A percentile compares a stretch with the other conserved stretches of the same genome.
Conservation (phyloP, 441 rosid genomes). For the Erodium moschatum region DNA sequence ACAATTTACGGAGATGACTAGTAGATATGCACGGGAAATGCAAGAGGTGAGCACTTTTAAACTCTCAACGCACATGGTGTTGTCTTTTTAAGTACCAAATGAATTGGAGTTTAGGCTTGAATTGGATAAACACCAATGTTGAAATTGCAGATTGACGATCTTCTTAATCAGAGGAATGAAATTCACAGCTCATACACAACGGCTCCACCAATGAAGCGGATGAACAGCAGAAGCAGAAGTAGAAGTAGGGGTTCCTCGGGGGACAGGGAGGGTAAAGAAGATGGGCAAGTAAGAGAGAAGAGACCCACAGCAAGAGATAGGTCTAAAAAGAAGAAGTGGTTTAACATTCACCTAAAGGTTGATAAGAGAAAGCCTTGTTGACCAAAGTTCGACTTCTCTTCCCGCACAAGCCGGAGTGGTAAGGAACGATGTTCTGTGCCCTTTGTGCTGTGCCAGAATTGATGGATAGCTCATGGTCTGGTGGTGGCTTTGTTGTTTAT, state of each 20-base stretch:
- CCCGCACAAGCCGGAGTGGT: too few species aligned
- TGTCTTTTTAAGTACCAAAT: background rate
- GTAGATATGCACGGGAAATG: constrained; percentile 83
- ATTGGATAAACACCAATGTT: background rate
- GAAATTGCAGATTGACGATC: constrained; percentile 63
- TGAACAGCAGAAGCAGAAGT: constrained; percentile 38
- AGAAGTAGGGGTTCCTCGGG: constrained; percentile 32
- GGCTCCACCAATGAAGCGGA: constrained; percentile 50
- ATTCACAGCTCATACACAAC: constrained; percentile 67
- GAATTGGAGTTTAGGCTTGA: constrained; percentile 3
- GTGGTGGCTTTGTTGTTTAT: too few species aligned
- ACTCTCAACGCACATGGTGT: background rate
- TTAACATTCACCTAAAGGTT: constrained; percentile 62
- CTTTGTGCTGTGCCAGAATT: too few species aligned
- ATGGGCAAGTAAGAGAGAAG: constrained; percentile 43
- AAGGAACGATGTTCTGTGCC: too few species aligned
- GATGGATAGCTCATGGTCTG: too few species aligned
- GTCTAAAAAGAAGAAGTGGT: constrained; percentile 80
- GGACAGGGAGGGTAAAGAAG: constrained; percentile 44
- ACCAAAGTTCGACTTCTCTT: background rate
- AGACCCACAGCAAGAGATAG: constrained; percentile 42
- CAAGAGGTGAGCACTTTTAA: constrained; percentile 45
- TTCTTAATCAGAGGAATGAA: constrained; percentile 64
- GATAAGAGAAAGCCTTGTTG: constrained; percentile 87
- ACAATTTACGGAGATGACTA: constrained; percentile 82